These are phyloP conservation scores for Panus rudis DNA, from an alignment of 768 basidiomycete genomes.

Conservation along the genomic window DNA sequence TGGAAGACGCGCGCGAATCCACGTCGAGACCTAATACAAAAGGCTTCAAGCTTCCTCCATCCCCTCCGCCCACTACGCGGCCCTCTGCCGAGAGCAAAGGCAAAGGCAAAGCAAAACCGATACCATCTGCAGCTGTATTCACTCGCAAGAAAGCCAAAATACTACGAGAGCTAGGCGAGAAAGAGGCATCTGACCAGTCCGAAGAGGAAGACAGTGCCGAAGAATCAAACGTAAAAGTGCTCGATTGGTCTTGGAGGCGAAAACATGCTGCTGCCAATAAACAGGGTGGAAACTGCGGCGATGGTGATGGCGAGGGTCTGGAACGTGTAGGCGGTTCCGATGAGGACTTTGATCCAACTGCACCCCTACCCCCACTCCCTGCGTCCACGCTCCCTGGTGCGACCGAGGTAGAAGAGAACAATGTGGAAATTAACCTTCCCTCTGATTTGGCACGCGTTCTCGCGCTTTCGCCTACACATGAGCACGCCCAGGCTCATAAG, in stretches of 20 bases:
- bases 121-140: too few relatives aligned
- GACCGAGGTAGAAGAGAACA: too few relatives aligned
- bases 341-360: constrained; percentile 15
- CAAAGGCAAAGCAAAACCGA: constrained; percentile 21
- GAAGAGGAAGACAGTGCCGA: constrained; percentile 18
- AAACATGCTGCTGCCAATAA: too few relatives aligned
- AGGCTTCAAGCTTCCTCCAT: constrained; percentile 57
- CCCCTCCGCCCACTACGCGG: constrained; percentile 45
- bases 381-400: not conserved
- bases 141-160: constrained; percentile 46
- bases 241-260: constrained; percentile 22
- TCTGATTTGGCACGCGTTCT: constrained; percentile 60
- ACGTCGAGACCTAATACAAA: constrained; percentile 10
- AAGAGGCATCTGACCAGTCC: constrained; percentile 19
- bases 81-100: constrained; percentile 9
- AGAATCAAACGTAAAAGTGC: constrained; percentile 22
- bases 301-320: constrained; percentile 6
- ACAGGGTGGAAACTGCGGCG: too few relatives aligned
- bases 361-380: constrained; percentile 9
- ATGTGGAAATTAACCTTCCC: constrained; percentile 53
- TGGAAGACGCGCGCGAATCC: constrained; percentile 17
- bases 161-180: constrained; percentile 22
- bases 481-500: constrained; percentile 21
- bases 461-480: constrained; percentile 50
- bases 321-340: constrained; percentile 8